These are phyloP conservation scores for Monilinia polystroma DNA, from an alignment of 2,329 filamentous ascomycete species.

Conservation along the genomic window DNA sequence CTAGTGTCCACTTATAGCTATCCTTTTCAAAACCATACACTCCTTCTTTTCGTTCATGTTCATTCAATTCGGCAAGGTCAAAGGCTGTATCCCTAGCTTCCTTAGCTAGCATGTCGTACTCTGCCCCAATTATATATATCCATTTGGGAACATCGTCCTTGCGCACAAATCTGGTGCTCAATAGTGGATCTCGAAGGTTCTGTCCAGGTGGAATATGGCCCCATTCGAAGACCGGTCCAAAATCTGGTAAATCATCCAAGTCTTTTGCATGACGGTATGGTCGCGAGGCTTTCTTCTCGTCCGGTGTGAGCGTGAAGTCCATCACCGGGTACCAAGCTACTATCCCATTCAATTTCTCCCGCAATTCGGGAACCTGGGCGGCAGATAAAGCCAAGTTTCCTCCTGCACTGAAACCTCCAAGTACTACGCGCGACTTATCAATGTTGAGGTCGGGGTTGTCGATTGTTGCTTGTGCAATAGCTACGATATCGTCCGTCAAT, in stretches of 20 bases:
- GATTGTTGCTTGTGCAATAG: constrained; percentile 46
- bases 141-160: constrained; percentile 31
- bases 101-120: constrained; percentile 30
- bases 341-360: constrained; percentile 40
- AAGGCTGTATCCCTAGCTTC: constrained; percentile 28
- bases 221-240: constrained; percentile 31
- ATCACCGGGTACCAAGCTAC: constrained; percentile 48
- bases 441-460: constrained; percentile 48
- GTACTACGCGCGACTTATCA: constrained; percentile 44
- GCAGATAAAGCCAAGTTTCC: constrained; percentile 49
- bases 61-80: constrained; percentile 26
- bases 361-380: constrained; percentile 43
- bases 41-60: constrained; percentile 19
- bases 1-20: constrained; percentile 29
- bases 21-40: constrained; percentile 29
- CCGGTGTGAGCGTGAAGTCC: constrained; percentile 42
- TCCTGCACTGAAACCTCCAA: constrained; percentile 53
- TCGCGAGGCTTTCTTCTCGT: constrained; percentile 37
- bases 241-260: constrained; percentile 27
- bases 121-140: constrained; percentile 28
- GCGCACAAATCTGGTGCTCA: constrained; percentile 32
- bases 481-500: constrained; percentile 48
- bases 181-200: constrained; percentile 32
- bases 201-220: constrained; percentile 33
- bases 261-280: constrained; percentile 40